Percentiles rank a stretch among this genome's conserved stretches.
These are phyloP conservation scores for Debaryomycetaceae sp. DNA, from an alignment of 1,139 yeast species.

Conservation along the genomic window DNA sequence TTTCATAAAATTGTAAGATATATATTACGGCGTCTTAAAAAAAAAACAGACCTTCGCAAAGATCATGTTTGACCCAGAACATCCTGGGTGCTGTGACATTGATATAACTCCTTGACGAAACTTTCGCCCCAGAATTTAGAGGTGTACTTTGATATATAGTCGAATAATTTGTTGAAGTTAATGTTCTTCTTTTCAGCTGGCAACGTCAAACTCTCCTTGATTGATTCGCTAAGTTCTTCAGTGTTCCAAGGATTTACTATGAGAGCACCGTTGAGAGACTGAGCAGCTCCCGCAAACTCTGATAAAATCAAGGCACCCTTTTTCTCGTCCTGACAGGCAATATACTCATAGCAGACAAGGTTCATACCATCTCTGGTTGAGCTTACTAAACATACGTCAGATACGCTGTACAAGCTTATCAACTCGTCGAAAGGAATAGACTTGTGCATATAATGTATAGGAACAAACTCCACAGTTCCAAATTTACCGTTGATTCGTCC, in stretches of 20 bases:
- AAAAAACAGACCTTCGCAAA: no score
- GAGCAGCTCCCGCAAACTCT: constrained; percentile 99
- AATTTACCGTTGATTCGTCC: constrained; percentile 95
- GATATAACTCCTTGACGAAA: constrained; percentile 81
- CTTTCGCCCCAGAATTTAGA: constrained; percentile 97
- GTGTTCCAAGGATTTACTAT: constrained; percentile 98
- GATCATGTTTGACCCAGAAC: no score
- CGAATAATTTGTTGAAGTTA: constrained; percentile 79
- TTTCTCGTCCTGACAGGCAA: constrained; percentile 87
- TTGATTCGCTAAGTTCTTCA: constrained; percentile 85
- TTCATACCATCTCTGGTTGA: constrained; percentile 99
- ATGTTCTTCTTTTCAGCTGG: constrained; percentile 74
- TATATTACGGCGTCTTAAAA: no score
- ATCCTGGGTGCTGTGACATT: constrained; percentile 17
- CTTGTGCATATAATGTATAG: constrained; percentile 94
- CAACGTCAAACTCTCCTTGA: constrained; percentile 81
- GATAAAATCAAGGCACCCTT: constrained; percentile 84
- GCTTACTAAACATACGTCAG: constrained; percentile 90
- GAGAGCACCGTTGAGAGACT: constrained; percentile 86
- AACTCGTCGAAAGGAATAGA: constrained; percentile 88
- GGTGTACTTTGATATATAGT: constrained; percentile 87
- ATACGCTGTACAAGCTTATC: constrained; percentile 76
- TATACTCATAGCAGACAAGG: constrained; percentile 90
- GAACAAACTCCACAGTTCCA: constrained; percentile 96
- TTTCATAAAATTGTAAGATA: not conserved